These are phyloP conservation scores for Coniophora puteana DNA, from an alignment of 1,284 basidiomycete genomes.

Conservation along the genomic window DNA sequence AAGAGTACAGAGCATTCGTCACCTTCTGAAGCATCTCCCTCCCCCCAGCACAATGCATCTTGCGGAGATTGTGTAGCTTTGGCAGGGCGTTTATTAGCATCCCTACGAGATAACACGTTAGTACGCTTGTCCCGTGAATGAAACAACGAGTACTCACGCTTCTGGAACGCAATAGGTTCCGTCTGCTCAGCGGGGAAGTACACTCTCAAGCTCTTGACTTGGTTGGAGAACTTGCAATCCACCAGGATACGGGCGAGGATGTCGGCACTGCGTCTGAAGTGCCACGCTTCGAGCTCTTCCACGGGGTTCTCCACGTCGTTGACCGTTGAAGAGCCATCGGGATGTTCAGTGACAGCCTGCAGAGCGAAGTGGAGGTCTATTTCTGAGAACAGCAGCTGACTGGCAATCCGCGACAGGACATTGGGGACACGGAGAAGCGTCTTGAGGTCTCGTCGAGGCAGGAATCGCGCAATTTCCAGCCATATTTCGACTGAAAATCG, in stretches of 20 bases:
- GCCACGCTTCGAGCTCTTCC: slow-evolving; percentile 39
- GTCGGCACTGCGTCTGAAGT: slow-evolving; percentile 66
- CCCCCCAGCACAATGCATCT: slow-evolving; percentile 57
- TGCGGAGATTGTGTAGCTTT: slow-evolving; percentile 53
- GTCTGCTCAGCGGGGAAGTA: slow-evolving; percentile 44
- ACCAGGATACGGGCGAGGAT: slow-evolving; percentile 64
- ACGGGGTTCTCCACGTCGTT: slow-evolving; percentile 14
- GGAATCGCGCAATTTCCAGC: slow-evolving; percentile 60
- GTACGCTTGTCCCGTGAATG: not conserved
- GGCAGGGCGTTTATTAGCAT: slow-evolving; percentile 68
- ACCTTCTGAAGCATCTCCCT: slow-evolving; percentile 50
- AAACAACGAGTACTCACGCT: slow-evolving; percentile 35
- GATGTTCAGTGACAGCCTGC: slow-evolving; percentile 22
- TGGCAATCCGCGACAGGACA: slow-evolving; percentile 61
- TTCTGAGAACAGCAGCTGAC: slow-evolving; percentile 60
- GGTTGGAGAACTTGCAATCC: slow-evolving; percentile 53
- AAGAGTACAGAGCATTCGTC: slow-evolving; percentile 46
- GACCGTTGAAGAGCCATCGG: not conserved
- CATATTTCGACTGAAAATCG: slow-evolving; percentile 66
- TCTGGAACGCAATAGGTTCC: slow-evolving; percentile 59
- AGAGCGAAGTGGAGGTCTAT: slow-evolving; percentile 56
- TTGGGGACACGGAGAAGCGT: slow-evolving; percentile 62
- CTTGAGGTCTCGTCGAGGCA: slow-evolving; percentile 64
- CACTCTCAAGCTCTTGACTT: slow-evolving; percentile 54
- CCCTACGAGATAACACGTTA: slow-evolving; percentile 30